Percentiles rank a stretch among this genome's conserved stretches.
Evolutionary conservation across 2,329 filamentous ascomycete genomes (phyloP).

Genomic region (Colletotrichum phormii): DNA sequence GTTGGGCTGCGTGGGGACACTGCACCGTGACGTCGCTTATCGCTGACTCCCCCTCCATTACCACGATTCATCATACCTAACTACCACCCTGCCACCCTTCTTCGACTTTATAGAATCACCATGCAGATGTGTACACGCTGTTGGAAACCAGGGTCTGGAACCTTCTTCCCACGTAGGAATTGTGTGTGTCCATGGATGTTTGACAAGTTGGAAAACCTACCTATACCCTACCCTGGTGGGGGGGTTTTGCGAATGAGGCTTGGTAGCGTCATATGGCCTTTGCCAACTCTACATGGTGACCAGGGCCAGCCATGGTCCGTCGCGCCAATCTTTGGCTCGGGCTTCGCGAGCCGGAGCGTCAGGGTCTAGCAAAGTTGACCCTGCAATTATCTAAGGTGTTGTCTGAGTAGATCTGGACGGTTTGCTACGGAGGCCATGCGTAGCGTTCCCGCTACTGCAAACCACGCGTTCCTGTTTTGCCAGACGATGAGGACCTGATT

Average conservation of each 20-base stretch:
- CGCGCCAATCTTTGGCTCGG: neutral
- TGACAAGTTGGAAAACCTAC: too few relatives aligned
- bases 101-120: neutral
- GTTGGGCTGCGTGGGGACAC: neutral
- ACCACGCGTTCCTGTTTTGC: neutral
- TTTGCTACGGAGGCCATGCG: neutral
- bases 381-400: too few relatives aligned
- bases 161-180: neutral
- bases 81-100: neutral
- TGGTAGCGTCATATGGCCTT: neutral
- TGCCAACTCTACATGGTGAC: neutral
- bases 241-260: neutral
- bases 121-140: neutral
- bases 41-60: neutral
- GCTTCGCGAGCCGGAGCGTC: constrained; percentile 15
- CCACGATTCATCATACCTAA: neutral
- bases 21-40: constrained; percentile 37
- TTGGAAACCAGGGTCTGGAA: neutral
- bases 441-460: neutral
- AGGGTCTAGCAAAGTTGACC: constrained; percentile 26
- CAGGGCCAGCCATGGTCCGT: neutral
- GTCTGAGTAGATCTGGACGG: neutral
- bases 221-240: too few relatives aligned
- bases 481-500: neutral
- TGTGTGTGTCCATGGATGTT: too few relatives aligned